These are phyloP conservation scores for Volvariella surrecta DNA, from an alignment of 1,284 basidiomycete genomes.

Conservation along the genomic window DNA sequence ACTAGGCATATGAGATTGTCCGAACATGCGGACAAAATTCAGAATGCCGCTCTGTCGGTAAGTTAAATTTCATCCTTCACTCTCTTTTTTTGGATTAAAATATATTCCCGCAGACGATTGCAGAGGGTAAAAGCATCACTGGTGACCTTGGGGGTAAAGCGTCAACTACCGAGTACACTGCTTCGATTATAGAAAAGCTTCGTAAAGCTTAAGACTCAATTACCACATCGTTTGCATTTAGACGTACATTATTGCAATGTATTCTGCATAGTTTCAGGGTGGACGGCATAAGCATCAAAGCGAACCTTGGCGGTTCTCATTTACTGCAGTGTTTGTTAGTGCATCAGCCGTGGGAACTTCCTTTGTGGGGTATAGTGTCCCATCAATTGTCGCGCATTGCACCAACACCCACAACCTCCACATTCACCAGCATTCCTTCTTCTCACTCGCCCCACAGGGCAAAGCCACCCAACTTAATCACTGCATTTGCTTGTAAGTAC, in stretches of 20 bases:
- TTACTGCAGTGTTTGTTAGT: no score
- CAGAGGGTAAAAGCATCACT: conserved; percentile 89
- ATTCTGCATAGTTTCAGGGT: conserved; percentile 2
- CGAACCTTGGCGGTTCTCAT: no score
- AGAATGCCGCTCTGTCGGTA: conserved; percentile 83
- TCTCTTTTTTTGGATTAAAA: conserved; percentile 11
- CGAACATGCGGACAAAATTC: conserved; percentile 84
- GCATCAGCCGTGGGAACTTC: conserved; percentile 15
- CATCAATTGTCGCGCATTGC: conserved; percentile 32
- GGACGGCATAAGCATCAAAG: no score
- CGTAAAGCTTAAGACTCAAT: conserved; percentile 26
- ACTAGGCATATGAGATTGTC: conserved; percentile 89
- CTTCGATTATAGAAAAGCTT: conserved; percentile 79
- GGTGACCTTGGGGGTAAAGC: conserved; percentile 91
- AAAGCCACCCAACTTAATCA: conserved; percentile 54
- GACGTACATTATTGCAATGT: conserved; percentile 4
- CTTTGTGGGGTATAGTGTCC: conserved; percentile 11
- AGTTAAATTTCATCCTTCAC: conserved; percentile 18
- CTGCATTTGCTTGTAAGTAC: conserved; percentile 38
- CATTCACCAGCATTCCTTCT: conserved; percentile 36
- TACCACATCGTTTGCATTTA: conserved; percentile 7
- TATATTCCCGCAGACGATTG: conserved; percentile 65
- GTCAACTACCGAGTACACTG: conserved; percentile 81
- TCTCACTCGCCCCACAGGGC: conserved; percentile 83
- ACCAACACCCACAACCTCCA: conserved; percentile 31